Conservation (phyloP, 768 basidiomycete species). For the Lepiota brunneoincarnata region DNA sequence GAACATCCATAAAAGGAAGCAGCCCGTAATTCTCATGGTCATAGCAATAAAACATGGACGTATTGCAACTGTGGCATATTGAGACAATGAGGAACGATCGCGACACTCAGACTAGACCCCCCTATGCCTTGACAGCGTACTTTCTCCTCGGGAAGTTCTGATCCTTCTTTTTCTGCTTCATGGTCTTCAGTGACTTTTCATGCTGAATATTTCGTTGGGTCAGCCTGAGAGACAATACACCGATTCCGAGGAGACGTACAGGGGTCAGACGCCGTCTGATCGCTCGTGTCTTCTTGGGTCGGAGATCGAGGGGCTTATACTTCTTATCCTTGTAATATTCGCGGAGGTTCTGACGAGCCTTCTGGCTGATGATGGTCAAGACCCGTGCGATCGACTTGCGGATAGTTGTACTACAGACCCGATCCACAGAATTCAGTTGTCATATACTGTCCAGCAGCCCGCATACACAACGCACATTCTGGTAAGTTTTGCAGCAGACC, state of each 20-base stretch:
- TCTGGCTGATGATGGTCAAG: constrained; percentile 97
- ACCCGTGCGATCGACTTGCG: constrained; percentile 99
- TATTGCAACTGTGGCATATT: constrained; percentile 18
- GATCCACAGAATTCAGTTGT: not conserved
- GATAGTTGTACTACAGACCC: constrained; percentile 70
- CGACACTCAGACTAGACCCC: constrained; percentile 17
- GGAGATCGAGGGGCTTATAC: constrained; percentile 95
- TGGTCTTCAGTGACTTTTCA: constrained; percentile 82
- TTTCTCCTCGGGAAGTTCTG: constrained; percentile 91
- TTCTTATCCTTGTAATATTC: constrained; percentile 99
- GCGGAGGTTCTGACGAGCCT: constrained; percentile 93
- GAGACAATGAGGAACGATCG: constrained; percentile 22
- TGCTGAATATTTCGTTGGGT: constrained; percentile 45
- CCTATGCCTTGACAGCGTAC: constrained; percentile 90
- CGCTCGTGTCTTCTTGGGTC: constrained; percentile 96
- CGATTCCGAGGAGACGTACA: constrained; percentile 40
- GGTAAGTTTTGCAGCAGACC: constrained; percentile 92
- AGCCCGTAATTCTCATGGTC: not conserved
- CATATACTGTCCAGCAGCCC: constrained; percentile 4
- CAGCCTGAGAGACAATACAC: not conserved
- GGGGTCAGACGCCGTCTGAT: constrained; percentile 94
- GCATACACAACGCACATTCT: constrained; percentile 74
- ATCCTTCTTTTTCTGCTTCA: constrained; percentile 93
- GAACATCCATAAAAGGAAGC: not conserved
- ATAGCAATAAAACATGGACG: too few species aligned